A percentile compares a stretch with the other conserved stretches of the same genome.
Evolutionary conservation across 176 grass and related monocot genomes (phyloP).

Genomic region (Raddia distichophylla): DNA sequence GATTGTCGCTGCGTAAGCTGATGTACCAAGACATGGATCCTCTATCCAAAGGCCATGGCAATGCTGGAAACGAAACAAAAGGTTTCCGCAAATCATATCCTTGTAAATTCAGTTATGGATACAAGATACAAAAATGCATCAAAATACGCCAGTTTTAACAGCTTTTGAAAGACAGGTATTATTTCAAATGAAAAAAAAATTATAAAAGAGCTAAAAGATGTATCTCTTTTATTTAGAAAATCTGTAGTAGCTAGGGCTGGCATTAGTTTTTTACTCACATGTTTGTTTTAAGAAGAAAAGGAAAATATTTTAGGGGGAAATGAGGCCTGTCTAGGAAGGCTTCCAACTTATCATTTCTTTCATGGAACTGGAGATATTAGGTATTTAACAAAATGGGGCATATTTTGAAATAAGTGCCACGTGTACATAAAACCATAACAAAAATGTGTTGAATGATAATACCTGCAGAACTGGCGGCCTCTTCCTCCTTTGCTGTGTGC

Average conservation of each 20-base stretch:
- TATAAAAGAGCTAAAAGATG: background rate
- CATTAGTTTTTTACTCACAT: background rate
- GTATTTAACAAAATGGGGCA: background rate
- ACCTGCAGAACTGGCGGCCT: slow-evolving; percentile 62
- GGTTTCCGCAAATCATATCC: background rate
- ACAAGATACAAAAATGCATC: background rate
- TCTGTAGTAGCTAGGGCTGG: background rate
- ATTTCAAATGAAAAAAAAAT: background rate
- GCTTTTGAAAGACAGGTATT: background rate
- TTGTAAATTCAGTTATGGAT: background rate
- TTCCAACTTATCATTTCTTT: background rate
- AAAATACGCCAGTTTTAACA: background rate
- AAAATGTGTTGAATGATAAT: background rate
- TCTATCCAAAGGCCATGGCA: slow-evolving; percentile 63
- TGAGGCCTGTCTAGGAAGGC: background rate
- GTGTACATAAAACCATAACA: background rate
- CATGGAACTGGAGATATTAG: background rate
- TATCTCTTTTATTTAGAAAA: background rate
- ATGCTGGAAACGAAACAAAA: slow-evolving; percentile 36
- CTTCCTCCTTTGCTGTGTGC: slow-evolving; percentile 72
- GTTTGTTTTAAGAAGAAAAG: background rate
- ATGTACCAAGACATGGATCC: slow-evolving; percentile 93
- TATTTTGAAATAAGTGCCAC: background rate
- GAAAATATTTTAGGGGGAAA: background rate
- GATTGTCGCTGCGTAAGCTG: slow-evolving; percentile 69